Base-by-base conservation (phyloP, 2,329 filamentous ascomycete species). In the Coniosporium tulheliwenetii region DNA sequence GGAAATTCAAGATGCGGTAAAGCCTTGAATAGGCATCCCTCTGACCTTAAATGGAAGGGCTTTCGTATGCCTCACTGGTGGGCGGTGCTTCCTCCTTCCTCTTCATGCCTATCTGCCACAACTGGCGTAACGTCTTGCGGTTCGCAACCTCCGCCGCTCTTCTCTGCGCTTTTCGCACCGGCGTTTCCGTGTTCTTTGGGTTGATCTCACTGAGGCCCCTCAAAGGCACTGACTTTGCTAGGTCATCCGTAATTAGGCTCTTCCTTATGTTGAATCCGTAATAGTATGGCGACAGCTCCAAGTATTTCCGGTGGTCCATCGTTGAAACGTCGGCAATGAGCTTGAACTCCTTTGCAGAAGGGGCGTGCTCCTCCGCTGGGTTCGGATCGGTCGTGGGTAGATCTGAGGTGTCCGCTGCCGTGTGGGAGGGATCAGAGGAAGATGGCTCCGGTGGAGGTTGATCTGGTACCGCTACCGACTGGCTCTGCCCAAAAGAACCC, bases 301-400 rank as follows among this genome's bases (percentile, higher is more conserved):
- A 52, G 30, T 55, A 58, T 44, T 66, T 63, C 37, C 58, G 55
- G 45, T 66, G 63, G 13, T 62, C 50, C 30, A 50, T 52, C 32
- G 53, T 56, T 5, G 59, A 58, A 8, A 53, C 50, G 45, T 64
- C 60, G 33, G 63, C 48, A 12, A 54, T 55, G 32, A 68, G 49
- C 41, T 64, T 59, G 49, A 66, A 68, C 50, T 51, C 57, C 39
- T 54, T 56, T 13, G 53, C 48, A 29, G 49, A 46, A 9, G 50
- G 53, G 19, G 7, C 7, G 7, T 26, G 19, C 19, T 26, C 19
- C 19, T 26, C 19, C 19, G 19, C 19, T 26, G 19, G 7, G n/a
- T 30, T 39, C 42, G 38, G 16, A 26, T 26, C 4, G 19, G 19
- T 26, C 38, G 43, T n/a, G 38, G 48, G 26, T 38, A 26, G 10